Base-by-base conservation (phyloP, 108 stramenopile species). In the Cyclotella atomus region DNA sequence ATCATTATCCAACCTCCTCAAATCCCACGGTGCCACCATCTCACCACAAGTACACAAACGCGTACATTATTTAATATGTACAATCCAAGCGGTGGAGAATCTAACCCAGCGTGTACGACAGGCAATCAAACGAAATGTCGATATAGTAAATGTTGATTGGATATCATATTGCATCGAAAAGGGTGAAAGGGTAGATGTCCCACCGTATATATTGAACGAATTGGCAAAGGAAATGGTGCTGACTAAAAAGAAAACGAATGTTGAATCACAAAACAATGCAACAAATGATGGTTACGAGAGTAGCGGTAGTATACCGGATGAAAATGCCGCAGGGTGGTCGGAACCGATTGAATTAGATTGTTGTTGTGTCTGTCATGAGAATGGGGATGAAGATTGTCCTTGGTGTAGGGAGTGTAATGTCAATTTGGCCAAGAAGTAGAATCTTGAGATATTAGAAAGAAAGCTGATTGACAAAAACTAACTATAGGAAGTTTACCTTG, bases 51-150 rank as follows among this genome's bases (percentile, higher is more conserved):
- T 91, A 0, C 85, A 91, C 70, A 84, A 87, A 61, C 77, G 82
- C 5, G 87, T 94, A 0, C 50, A 83, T 24, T 66, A 65, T 10
- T 43, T 94, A 12, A 34, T 94, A 25, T 89, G 78, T 35, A 82
- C 85, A 8, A 45, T 36, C 25, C 75, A 77, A 21, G 87, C 89
- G 1, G 74, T 91, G 10, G 16, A 36, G 8, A 63, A 73, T 62
- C 20, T 71, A 27, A 94, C 92, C 6, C 92, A 94, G 67, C 81
- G 92, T n/a, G 83, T 94, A 8, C 84, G 90, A 43, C 90, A 91
- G 71, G 92, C 92, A 4, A n/a, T 75, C 46, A 87, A 87, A 54
- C 71, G 76, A n/a, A 73, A 81, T 20, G 88, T 91, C 20, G 87
- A 87, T 8, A 70, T 94, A 32, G 72, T 91, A 0, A 59, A 82